Conservation (phyloP, 2,329 filamentous ascomycete genomes). For the Cytospora chrysosperma region DNA sequence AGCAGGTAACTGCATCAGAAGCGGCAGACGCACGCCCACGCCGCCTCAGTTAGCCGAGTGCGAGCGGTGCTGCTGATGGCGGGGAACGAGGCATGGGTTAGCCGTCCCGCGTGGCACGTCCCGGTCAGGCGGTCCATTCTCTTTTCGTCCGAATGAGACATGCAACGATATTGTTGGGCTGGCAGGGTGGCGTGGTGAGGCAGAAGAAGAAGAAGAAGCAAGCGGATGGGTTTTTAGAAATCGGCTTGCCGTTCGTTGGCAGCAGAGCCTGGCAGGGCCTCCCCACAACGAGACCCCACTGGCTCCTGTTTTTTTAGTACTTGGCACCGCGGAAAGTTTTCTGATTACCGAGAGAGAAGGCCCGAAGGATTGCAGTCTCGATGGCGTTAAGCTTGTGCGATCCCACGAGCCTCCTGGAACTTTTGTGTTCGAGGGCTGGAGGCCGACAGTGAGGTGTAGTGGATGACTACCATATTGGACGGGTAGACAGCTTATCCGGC, state of each 20-base stretch:
- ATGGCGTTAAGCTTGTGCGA: not conserved
- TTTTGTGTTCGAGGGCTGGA: not conserved
- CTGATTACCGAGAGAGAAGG: not conserved
- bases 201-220: not conserved
- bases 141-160: not conserved
- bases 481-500: not conserved
- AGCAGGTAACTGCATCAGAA: not conserved
- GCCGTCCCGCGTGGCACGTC: not conserved
- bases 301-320: not conserved
- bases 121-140: not conserved
- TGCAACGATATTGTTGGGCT: not conserved
- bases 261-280: not conserved
- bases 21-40: not conserved
- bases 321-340: not conserved
- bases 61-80: not conserved
- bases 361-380: not conserved
- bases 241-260: not conserved
- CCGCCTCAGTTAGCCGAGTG: not conserved
- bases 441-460: not conserved
- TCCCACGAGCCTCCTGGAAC: not conserved
- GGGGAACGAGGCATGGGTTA: not conserved
- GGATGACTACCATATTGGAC: not conserved
- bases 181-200: not conserved
- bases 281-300: not conserved
- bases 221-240: not conserved